Evolutionary conservation across 192 early-diverging fungal genomes (phyloP).

Genomic region (Podila minutissima): DNA sequence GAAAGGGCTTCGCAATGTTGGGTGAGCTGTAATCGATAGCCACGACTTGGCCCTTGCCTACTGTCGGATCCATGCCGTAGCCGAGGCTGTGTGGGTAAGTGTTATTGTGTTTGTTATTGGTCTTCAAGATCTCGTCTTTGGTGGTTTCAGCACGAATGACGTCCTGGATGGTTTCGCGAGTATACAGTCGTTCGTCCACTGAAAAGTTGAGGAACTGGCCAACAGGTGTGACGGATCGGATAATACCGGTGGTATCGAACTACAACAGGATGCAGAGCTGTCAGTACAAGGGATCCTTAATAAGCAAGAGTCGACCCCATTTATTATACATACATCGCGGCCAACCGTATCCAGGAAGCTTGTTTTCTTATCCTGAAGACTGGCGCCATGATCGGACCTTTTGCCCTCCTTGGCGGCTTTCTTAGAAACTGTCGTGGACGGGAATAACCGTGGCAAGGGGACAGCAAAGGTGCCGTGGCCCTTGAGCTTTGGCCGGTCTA

Average conservation of each 20-base stretch:
- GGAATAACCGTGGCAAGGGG: constrained; percentile 41
- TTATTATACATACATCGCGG: no score
- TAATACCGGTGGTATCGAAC: constrained; percentile 13
- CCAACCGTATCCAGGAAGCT: no score
- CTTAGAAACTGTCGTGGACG: not conserved
- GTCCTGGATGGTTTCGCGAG: constrained; percentile 59
- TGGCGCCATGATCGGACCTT: no score
- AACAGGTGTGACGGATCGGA: constrained; percentile 58
- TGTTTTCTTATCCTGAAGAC: no score
- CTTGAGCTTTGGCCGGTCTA: constrained; percentile 49
- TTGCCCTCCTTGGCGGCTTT: constrained; percentile 2
- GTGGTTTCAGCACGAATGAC: constrained; percentile 48
- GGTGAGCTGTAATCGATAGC: constrained; percentile 94
- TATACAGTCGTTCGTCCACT: constrained; percentile 61
- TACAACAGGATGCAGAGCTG: no score
- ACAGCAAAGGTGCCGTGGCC: constrained; percentile 48
- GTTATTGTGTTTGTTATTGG: not conserved
- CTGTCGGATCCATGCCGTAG: constrained; percentile 65
- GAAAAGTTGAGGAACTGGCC: constrained; percentile 78
- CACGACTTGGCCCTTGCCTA: constrained; percentile 70
- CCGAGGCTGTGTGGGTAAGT: constrained; percentile 14
- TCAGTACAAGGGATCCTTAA: no score
- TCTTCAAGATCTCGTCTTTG: not conserved
- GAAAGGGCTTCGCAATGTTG: constrained; percentile 98
- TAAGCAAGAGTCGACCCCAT: no score